A percentile compares a stretch with the other conserved stretches of the same genome.
Conservation (phyloP, 805 yeast genomes). For the Debaryomyces castellii region DNA sequence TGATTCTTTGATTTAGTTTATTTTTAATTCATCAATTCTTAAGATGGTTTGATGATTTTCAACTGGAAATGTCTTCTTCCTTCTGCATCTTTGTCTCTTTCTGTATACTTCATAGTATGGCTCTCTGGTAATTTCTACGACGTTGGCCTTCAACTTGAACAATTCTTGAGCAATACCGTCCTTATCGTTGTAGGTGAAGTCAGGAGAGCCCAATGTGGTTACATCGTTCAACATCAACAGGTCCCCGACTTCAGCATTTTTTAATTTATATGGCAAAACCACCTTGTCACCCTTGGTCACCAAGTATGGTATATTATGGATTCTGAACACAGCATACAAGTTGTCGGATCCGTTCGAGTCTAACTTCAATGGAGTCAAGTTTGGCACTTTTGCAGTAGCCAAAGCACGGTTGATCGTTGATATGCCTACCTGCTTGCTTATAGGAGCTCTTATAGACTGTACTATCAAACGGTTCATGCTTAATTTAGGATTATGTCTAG, state of each 20-base stretch:
- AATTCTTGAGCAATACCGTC: constrained; percentile 28
- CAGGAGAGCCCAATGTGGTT: constrained; percentile 80
- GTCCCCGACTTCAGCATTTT: constrained; percentile 81
- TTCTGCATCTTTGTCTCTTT: constrained; percentile 73
- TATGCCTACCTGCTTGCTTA: neutral
- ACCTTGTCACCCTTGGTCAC: constrained; percentile 90
- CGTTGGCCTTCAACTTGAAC: constrained; percentile 69
- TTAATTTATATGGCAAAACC: constrained; percentile 74
- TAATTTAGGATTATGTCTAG: neutral
- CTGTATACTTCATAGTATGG: constrained; percentile 59
- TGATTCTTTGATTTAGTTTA: constrained; percentile 27
- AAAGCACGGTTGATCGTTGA: neutral
- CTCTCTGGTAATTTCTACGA: constrained; percentile 81
- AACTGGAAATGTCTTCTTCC: constrained; percentile 71
- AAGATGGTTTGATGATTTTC: constrained; percentile 77
- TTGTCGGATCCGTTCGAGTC: constrained; percentile 52
- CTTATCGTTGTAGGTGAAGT: constrained; percentile 49
- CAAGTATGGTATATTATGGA: constrained; percentile 81
- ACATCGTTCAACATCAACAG: constrained; percentile 71
- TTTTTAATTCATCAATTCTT: constrained; percentile 68
- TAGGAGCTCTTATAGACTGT: neutral
- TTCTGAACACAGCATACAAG: constrained; percentile 77
- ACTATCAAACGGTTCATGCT: constrained; percentile 3
- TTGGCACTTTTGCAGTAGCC: constrained; percentile 21
- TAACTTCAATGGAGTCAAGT: constrained; percentile 62